Evolutionary conservation across 192 early-diverging fungal genomes (phyloP).

Genomic region (Irineochytrium annulatum): DNA sequence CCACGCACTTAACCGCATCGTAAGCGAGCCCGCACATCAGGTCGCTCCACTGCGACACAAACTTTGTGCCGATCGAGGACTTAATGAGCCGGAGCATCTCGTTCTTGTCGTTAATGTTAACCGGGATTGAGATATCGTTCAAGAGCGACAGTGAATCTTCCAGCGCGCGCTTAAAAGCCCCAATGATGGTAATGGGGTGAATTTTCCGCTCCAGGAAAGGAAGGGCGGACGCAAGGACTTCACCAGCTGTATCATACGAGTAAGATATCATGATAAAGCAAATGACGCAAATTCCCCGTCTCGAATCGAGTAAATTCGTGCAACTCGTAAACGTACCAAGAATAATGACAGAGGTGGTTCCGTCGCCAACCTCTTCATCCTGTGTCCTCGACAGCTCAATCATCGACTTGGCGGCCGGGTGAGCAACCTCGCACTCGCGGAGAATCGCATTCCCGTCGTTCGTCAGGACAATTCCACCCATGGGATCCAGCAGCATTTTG

Average conservation of each 20-base stretch:
- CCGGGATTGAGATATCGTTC: conserved; percentile 75
- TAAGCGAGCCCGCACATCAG: conserved; percentile 97
- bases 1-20: conserved; percentile 91
- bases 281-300: no score
- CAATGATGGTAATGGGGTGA: conserved; percentile 96
- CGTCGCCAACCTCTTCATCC: conserved; percentile 99
- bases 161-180: conserved; percentile 87
- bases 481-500: conserved; percentile 99
- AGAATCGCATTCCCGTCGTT: conserved; percentile 99
- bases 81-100: conserved; percentile 94
- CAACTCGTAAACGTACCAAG: conserved; percentile 58
- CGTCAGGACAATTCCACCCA: conserved; percentile 98
- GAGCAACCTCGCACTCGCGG: conserved; percentile 98
- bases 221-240: conserved; percentile 84
- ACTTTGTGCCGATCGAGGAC: conserved; percentile 93
- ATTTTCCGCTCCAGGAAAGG: conserved; percentile 96
- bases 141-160: conserved; percentile 86
- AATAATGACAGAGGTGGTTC: conserved; percentile 98
- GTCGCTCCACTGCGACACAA: conserved; percentile 91
- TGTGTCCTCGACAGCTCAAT: conserved; percentile 98
- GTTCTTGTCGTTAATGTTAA: conserved; percentile 75
- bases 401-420: conserved; percentile 99
- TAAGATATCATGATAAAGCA: conserved; percentile 4
- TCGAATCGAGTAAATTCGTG: not conserved
- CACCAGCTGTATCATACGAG: conserved; percentile 69